Evolutionary conservation across 805 yeast species (phyloP).

Genomic region (Cyberlindnera saturnus): DNA sequence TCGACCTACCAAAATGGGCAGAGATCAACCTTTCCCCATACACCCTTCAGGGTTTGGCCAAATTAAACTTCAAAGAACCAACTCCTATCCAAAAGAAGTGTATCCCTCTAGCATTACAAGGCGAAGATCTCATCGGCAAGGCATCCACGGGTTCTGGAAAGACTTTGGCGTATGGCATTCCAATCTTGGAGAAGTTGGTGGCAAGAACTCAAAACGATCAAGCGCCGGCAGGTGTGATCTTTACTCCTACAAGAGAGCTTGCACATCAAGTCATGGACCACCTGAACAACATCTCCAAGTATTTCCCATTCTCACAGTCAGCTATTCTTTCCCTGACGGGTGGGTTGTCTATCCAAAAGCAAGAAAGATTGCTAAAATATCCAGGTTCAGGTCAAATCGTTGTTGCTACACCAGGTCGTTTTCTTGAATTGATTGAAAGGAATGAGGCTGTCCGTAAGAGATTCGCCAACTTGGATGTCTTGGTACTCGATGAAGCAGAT

Average conservation of each 20-base stretch:
- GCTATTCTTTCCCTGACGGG: constrained; percentile 83
- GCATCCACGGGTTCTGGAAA: constrained; percentile 98
- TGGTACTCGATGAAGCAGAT: constrained; percentile 94
- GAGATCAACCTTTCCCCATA: constrained; percentile 42
- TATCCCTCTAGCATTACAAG: constrained; percentile 68
- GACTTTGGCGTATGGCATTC: constrained; percentile 91
- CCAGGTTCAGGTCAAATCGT: constrained; percentile 65
- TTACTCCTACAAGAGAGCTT: constrained; percentile 94
- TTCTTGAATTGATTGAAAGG: constrained; percentile 73
- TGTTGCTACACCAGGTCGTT: constrained; percentile 95
- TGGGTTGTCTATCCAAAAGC: constrained; percentile 91
- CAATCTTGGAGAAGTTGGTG: constrained; percentile 68
- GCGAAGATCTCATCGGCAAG: constrained; percentile 85
- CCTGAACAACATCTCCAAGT: constrained; percentile 48
- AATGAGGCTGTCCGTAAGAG: constrained; percentile 36
- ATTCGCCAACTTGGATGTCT: constrained; percentile 38
- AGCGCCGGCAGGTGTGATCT: constrained; percentile 68
- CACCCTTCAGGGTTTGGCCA: constrained; percentile 55
- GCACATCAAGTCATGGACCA: constrained; percentile 92
- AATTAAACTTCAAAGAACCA: constrained; percentile 58
- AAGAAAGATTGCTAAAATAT: constrained; percentile 67
- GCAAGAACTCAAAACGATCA: constrained; percentile 18
- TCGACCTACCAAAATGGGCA: constrained; percentile 59
- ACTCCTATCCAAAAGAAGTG: constrained; percentile 78
- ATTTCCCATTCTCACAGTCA: constrained; percentile 43